Percentiles rank a stretch among this genome's conserved stretches.
These are phyloP conservation scores for Suillus ampliporus DNA, from an alignment of 768 basidiomycete genomes.

Conservation along the genomic window DNA sequence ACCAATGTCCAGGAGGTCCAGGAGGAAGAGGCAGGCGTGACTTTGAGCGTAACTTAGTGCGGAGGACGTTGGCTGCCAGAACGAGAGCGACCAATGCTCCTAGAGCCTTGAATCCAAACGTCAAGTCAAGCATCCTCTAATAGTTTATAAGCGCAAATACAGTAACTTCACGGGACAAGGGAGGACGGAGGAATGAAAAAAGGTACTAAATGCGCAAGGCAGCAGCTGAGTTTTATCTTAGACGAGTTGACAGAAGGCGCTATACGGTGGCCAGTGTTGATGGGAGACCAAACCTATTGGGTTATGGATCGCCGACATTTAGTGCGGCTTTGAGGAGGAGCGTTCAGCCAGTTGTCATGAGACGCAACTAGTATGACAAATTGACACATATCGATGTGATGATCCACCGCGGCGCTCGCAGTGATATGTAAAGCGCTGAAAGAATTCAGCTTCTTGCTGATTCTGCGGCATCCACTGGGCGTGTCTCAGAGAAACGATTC, in stretches of 20 bases:
- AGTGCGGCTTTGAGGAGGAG: neutral
- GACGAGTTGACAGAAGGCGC: neutral
- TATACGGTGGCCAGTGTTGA: neutral
- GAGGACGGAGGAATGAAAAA: neutral
- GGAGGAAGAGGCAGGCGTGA: slow-evolving; percentile 31
- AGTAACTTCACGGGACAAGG: neutral
- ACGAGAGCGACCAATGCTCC: slow-evolving; percentile 23
- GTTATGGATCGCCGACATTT: neutral
- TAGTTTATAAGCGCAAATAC: slow-evolving; percentile 12
- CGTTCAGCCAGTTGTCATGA: neutral
- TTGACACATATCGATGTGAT: neutral
- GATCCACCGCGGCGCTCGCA: neutral
- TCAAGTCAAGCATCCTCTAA: slow-evolving; percentile 11
- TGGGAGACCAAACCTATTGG: neutral
- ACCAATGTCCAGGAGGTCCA: slow-evolving; percentile 38
- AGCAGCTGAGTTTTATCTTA: neutral
- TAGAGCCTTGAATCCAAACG: slow-evolving; percentile 21
- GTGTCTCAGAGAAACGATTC: too few species aligned
- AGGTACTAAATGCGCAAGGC: neutral
- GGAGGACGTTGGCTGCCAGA: slow-evolving; percentile 19
- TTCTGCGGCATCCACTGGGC: too few species aligned
- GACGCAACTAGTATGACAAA: neutral
- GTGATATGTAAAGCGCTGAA: neutral
- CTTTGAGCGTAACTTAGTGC: slow-evolving; percentile 15
- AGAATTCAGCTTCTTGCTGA: too few species aligned